Evolutionary conservation across 2,329 filamentous ascomycete species (phyloP).

Genomic region (Alternaria hordeiaustralica): DNA sequence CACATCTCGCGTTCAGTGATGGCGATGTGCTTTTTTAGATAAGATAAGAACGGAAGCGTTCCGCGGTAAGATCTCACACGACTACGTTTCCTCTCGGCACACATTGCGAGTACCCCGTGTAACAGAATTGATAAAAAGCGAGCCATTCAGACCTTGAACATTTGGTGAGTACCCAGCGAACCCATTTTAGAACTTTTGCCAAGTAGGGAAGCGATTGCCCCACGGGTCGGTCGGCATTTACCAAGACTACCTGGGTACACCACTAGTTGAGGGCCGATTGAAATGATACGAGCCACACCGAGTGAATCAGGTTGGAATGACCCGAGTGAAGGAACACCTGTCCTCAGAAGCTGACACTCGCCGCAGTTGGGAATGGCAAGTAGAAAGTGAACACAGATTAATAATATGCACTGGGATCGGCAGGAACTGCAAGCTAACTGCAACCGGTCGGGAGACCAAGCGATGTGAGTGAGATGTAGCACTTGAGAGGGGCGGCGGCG

Average conservation of each 20-base stretch:
- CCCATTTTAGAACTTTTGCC: background rate
- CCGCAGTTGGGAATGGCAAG: slow-evolving; percentile 7
- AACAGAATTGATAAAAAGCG: background rate
- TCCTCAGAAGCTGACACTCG: slow-evolving; percentile 19
- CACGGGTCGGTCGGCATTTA: background rate
- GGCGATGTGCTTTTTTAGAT: background rate
- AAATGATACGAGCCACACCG: background rate
- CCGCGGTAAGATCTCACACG: background rate
- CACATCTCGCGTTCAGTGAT: background rate
- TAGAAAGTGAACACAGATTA: slow-evolving; percentile 29
- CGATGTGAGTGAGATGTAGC: background rate
- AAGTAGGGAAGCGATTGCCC: background rate
- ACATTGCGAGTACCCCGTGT: background rate
- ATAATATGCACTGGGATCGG: slow-evolving; percentile 26
- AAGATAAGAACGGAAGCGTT: background rate
- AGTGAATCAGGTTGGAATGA: background rate
- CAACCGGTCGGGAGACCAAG: slow-evolving; percentile 5
- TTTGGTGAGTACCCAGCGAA: background rate
- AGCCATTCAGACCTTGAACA: background rate
- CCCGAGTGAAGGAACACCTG: slow-evolving; percentile 32
- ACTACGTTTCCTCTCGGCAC: background rate
- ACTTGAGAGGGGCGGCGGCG: background rate
- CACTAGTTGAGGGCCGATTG: background rate
- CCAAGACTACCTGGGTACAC: background rate
- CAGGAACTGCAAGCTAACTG: slow-evolving; percentile 20